A percentile compares a stretch with the other conserved stretches of the same genome.
phyloP scores from a whole-genome alignment of 257 asterid species.

The Rauvolfia tetraphylla region DNA sequence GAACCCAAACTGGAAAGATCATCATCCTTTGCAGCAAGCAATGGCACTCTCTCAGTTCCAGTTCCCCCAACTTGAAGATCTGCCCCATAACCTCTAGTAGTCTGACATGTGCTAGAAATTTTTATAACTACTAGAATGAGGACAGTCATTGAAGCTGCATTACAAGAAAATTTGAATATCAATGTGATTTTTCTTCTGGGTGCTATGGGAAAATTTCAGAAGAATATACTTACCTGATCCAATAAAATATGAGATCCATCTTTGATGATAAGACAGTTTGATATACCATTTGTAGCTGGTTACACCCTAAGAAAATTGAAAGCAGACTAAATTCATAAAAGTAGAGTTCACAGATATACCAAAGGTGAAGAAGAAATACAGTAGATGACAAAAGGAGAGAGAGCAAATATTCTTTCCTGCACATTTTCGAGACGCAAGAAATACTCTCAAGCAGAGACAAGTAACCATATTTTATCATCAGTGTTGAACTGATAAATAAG shows the following conservation, averaged over 20 bases:
- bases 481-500: background rate
- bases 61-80: constrained; percentile 6
- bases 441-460: background rate
- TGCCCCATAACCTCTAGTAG: constrained; percentile 14
- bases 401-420: background rate
- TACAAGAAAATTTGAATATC: background rate
- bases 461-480: background rate
- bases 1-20: constrained; percentile 25
- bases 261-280: constrained; percentile 16
- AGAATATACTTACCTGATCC: constrained; percentile 20
- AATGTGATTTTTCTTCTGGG: background rate
- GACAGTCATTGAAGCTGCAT: constrained; percentile 20
- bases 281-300: constrained; percentile 15
- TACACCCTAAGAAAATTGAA: constrained; percentile 6
- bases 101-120: background rate
- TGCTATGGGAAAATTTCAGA: background rate
- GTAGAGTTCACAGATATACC: background rate
- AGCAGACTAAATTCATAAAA: background rate
- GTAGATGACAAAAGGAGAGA: background rate
- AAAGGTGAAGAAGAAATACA: background rate
- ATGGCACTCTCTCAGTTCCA: constrained; percentile 14
- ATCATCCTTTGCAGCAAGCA: constrained; percentile 21
- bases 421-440: background rate
- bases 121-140: constrained; percentile 13
- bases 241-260: constrained; percentile 25